A percentile compares a stretch with the other conserved stretches of the same genome.
Conservation (phyloP, 2,329 filamentous ascomycete genomes). For the Lasiodiplodia sp. region DNA sequence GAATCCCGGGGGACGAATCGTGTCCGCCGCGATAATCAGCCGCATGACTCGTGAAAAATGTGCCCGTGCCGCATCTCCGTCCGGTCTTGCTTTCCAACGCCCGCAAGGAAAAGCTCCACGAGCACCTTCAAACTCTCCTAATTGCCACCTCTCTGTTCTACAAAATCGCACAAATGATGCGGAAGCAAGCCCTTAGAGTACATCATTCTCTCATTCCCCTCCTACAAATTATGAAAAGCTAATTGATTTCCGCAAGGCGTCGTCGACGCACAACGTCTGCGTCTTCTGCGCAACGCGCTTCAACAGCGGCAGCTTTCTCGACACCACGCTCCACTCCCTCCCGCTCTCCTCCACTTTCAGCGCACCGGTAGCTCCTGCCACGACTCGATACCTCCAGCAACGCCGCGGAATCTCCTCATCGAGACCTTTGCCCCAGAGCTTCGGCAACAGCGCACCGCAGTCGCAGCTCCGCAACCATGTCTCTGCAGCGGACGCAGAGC, state of each 20-base stretch:
- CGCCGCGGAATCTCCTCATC: constrained; percentile 36
- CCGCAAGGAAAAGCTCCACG: constrained; percentile 5
- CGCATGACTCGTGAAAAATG: constrained; percentile 15
- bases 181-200: constrained; percentile 21
- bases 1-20: neutral
- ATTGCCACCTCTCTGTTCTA: neutral
- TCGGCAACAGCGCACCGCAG: constrained; percentile 39
- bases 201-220: neutral
- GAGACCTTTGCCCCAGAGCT: neutral
- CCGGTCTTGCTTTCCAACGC: neutral
- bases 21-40: neutral
- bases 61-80: neutral
- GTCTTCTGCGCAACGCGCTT: constrained; percentile 48
- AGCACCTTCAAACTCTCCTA: neutral
- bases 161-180: constrained; percentile 18
- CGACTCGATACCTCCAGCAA: constrained; percentile 36
- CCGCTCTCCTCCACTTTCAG: neutral
- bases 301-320: constrained; percentile 32
- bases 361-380: constrained; percentile 27
- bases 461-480: constrained; percentile 40
- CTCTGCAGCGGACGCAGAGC: constrained; percentile 28
- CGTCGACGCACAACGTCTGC: constrained; percentile 46
- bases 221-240: neutral
- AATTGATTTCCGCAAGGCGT: constrained; percentile 35
- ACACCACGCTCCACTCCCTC: constrained; percentile 30